Base-by-base conservation (phyloP, 148 eudicot species). In the Chenopodium berlandieri region DNA sequence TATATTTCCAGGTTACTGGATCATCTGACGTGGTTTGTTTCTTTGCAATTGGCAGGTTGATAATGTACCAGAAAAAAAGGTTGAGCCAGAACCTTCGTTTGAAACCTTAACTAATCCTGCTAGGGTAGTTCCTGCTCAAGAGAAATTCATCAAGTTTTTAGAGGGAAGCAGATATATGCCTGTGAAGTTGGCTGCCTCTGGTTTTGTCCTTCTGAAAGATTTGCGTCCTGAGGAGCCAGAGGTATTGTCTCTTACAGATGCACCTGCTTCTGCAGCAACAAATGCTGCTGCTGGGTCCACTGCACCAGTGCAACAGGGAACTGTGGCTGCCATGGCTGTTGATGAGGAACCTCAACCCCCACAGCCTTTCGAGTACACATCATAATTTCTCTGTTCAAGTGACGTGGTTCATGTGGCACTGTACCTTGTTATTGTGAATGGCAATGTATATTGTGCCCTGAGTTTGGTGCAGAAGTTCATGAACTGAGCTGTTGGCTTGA, bases 261-360 rank as follows among this genome's bases (percentile, higher is more conserved):
- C 94, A 22, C 97, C 97, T 47, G 84, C 97, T 22, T 89, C 99
- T 60, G 83, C 86, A 0, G 83, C 86, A 34, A 72, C 96, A 4
- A 65, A 82, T 75, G 78, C 88, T 79, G 78, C 91, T 23, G 87
- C 86, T 46, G 97, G 90, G 75, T 75, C 86, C 20, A n/a, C 97
- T 30, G 86, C 90, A 9, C 48, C 91, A 5, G 86, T 87, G 40
- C 92, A 88, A 79, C 95, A 87, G 78, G 88, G 89, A 60, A 85
- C 94, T n/a, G 79, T 92, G 23, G 81, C 81, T 58, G 86, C 99
- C 75, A 91, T 90, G 95, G 90, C 94, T 27, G 97, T 90, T 25
- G 98, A 92, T 62, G 99, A 96, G 73, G 99, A 96, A 82, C 98
- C 99, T 78, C 94, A 90, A 86, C 99, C 97, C 16, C 98, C 99